A percentile compares a stretch with the other conserved stretches of the same genome.
These are phyloP conservation scores for Fusarium tjaetaba DNA, from an alignment of 2,329 filamentous ascomycete genomes.

Conservation along the genomic window DNA sequence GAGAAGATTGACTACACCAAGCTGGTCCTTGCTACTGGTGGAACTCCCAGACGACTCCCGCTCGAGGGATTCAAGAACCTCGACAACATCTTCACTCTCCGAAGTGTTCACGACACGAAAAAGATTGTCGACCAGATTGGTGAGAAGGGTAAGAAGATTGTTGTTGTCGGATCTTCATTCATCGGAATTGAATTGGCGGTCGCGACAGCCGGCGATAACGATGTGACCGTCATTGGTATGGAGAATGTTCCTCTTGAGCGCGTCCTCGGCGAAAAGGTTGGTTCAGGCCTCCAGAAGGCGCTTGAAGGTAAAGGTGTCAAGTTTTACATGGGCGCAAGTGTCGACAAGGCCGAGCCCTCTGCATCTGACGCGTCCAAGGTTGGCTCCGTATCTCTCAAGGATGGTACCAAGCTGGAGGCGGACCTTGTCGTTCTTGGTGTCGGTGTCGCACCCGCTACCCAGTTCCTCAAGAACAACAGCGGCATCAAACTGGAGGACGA, in stretches of 20 bases:
- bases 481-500: conserved; percentile 79
- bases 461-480: conserved; percentile 79
- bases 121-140: conserved; percentile 83
- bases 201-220: conserved; percentile 80
- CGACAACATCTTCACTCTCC: conserved; percentile 86
- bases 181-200: conserved; percentile 99
- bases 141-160: conserved; percentile 87
- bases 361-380: conserved; percentile 74
- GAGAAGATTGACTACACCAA: conserved; percentile 83
- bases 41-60: conserved; percentile 78
- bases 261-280: conserved; percentile 84
- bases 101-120: conserved; percentile 80
- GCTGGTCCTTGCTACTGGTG: conserved; percentile 89
- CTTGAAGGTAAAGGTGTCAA: conserved; percentile 89
- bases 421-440: conserved; percentile 93
- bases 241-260: conserved; percentile 85
- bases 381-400: conserved; percentile 83
- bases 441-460: conserved; percentile 86
- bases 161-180: conserved; percentile 91
- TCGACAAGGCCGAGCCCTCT: conserved; percentile 84
- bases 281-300: conserved; percentile 79
- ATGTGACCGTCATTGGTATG: conserved; percentile 89
- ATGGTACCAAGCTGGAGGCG: conserved; percentile 84
- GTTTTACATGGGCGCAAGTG: conserved; percentile 82
- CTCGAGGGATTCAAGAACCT: conserved; percentile 87